phyloP scores from a whole-genome alignment of 352 stramenopile genomes.

The Thalassiosira mediterranea region DNA sequence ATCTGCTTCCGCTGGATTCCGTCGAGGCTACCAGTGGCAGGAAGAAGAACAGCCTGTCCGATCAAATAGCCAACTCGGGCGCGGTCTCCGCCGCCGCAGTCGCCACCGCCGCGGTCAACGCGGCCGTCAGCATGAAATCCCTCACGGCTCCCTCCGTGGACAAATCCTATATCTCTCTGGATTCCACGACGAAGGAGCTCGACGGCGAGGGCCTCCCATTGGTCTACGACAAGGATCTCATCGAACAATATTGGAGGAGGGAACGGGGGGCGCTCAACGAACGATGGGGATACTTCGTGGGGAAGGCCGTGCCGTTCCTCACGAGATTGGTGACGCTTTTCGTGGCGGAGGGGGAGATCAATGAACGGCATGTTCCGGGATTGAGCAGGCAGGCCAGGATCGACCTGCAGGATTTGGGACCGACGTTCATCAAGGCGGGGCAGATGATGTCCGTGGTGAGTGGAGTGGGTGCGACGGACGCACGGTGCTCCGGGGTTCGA shows the following conservation, averaged over 20 bases:
- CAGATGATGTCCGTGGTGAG: slow-evolving; percentile 89
- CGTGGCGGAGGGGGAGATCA: slow-evolving; percentile 81
- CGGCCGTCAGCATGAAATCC: slow-evolving; percentile 79
- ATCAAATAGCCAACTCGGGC: slow-evolving; percentile 68
- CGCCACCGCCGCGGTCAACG: slow-evolving; percentile 82
- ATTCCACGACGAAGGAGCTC: slow-evolving; percentile 53
- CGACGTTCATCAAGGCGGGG: slow-evolving; percentile 88
- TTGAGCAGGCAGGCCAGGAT: slow-evolving; percentile 82
- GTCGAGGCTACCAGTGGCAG: neutral
- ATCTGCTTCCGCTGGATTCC: neutral
- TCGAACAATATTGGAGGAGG: slow-evolving; percentile 86
- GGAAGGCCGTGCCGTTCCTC: slow-evolving; percentile 86
- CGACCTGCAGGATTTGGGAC: slow-evolving; percentile 87
- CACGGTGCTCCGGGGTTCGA: too few species aligned
- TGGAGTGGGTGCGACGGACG: too few species aligned
- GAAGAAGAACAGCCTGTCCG: slow-evolving; percentile 43
- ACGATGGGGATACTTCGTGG: slow-evolving; percentile 86
- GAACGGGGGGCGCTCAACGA: slow-evolving; percentile 83
- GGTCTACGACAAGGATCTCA: slow-evolving; percentile 86
- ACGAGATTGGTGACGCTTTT: slow-evolving; percentile 80
- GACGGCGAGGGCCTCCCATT: slow-evolving; percentile 85
- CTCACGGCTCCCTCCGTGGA: slow-evolving; percentile 68
- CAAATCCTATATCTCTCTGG: slow-evolving; percentile 82
- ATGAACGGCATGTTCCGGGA: slow-evolving; percentile 79
- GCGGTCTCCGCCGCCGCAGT: slow-evolving; percentile 78